phyloP scores from a whole-genome alignment of 1,139 yeast genomes.

The Fermentozyma sake region DNA sequence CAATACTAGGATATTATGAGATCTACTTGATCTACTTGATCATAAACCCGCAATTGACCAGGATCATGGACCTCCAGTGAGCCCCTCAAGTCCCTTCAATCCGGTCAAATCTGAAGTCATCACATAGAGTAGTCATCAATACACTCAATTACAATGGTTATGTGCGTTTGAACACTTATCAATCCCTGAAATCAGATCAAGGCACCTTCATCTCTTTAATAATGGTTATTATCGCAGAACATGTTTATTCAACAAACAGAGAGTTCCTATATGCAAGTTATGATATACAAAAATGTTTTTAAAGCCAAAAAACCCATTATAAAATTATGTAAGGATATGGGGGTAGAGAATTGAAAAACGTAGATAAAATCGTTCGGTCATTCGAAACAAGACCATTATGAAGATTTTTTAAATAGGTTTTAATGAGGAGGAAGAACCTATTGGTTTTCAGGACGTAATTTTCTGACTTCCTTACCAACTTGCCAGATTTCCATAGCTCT shows the following conservation, averaged over 20 bases:
- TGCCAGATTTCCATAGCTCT: constrained; percentile 99
- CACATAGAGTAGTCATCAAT: too few relatives aligned
- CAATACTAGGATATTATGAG: too few relatives aligned
- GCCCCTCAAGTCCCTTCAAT: too few relatives aligned
- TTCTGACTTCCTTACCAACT: constrained; percentile 99
- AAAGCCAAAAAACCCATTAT: constrained; percentile 13
- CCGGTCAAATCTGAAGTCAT: too few relatives aligned
- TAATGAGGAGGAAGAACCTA: constrained; percentile 35
- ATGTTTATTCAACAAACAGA: constrained; percentile 44
- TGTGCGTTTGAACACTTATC: too few relatives aligned
- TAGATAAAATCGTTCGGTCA: constrained; percentile 26
- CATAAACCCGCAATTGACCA: too few relatives aligned
- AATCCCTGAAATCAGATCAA: too few relatives aligned
- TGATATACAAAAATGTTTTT: constrained; percentile 8
- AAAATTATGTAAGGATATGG: too few relatives aligned
- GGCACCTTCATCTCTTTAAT: neutral
- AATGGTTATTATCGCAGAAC: constrained; percentile 13
- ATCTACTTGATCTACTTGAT: too few relatives aligned
- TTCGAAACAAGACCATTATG: constrained; percentile 26
- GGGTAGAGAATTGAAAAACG: constrained; percentile 30
- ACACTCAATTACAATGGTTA: too few relatives aligned
- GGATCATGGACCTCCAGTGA: too few relatives aligned
- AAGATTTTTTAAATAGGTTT: constrained; percentile 7
- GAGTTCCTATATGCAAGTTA: constrained; percentile 24
- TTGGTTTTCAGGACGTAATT: constrained; percentile 98